Base-by-base conservation (phyloP, 192 early-diverging fungal genomes). In the Powellomyces hirtus region DNA sequence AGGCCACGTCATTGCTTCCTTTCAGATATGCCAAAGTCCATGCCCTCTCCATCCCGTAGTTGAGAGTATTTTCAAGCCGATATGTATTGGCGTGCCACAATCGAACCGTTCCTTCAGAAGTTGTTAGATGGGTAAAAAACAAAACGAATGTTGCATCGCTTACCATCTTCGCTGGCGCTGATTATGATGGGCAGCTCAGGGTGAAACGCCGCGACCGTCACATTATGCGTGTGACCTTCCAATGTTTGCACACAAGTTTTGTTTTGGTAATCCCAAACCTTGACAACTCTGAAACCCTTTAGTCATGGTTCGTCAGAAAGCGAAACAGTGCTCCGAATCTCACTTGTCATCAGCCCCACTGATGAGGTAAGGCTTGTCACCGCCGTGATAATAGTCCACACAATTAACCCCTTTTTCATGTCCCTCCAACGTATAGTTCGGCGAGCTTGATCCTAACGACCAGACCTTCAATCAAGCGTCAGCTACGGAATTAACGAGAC, bases 221-320 rank as follows among this genome's bases (percentile, higher is more conserved):
- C 95, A 69, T 99, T 97, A 52, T 97, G 89, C 7, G 91, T 84
- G 76, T 99, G 97, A 7, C 97, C 97, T 78, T 98, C 95, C 59
- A 99, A 86, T 6, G 96, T 99, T 77, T 96, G 94, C 14, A 99
- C 95, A 75, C 96, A 98, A 20, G 93, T 94, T 79, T 97, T 98
- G 87, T 98, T 99, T 73, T 98, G 96, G 75, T 98, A 98, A 75
- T 99, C 97, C 97, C 97, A 99, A 35, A 99, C 90, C 63, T 97
- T 97, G 68, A 92, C 87, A 34, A 88, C 63, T 36, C 89, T 91
- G 61, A 3, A 16, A 51, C n/a, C n/a, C n/a, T n/a, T n/a, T n/a
- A n/a, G n/a, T n/a, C 14, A 26, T 30, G 42, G 1, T 30, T n/a
- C 34, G 38, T 24, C 22, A 44, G 5, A 29, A 45, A 36, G 64